These are phyloP conservation scores for Boechera divaricarpa DNA, from an alignment of 345 rosid species.

Conservation along the genomic window DNA sequence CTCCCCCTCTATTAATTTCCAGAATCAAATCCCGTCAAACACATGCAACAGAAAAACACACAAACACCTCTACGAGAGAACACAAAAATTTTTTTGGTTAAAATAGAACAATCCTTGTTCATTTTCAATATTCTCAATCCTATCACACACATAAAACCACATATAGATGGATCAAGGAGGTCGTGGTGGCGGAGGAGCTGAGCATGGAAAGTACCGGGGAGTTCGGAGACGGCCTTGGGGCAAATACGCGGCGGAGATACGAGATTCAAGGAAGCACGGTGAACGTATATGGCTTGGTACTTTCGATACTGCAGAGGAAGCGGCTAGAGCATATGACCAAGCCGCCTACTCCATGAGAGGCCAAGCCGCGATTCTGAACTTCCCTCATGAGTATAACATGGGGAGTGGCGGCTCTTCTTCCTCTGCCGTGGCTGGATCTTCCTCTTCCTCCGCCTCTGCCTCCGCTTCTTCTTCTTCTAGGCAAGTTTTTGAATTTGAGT, in stretches of 20 bases:
- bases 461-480: slow-evolving; percentile 55
- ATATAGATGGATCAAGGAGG: slow-evolving; percentile 42
- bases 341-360: slow-evolving; percentile 92
- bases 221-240: slow-evolving; percentile 94
- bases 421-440: slow-evolving; percentile 20
- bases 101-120: neutral
- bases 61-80: slow-evolving; percentile 7
- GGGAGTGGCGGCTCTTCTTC: slow-evolving; percentile 39
- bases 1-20: slow-evolving; percentile 30
- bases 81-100: neutral
- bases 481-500: slow-evolving; percentile 83
- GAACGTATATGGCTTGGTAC: slow-evolving; percentile 95
- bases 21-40: slow-evolving; percentile 31
- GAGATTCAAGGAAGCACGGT: slow-evolving; percentile 74
- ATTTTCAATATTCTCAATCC: neutral
- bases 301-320: slow-evolving; percentile 85
- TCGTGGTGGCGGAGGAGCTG: slow-evolving; percentile 38
- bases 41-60: slow-evolving; percentile 42
- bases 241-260: slow-evolving; percentile 89
- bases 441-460: slow-evolving; percentile 34
- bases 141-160: neutral
- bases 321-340: slow-evolving; percentile 85
- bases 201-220: slow-evolving; percentile 63
- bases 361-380: slow-evolving; percentile 73
- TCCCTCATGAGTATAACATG: slow-evolving; percentile 72